A percentile compares a stretch with the other conserved stretches of the same genome.
Evolutionary conservation across 345 rosid genomes (phyloP).

Genomic region (Carallia brachiata): DNA sequence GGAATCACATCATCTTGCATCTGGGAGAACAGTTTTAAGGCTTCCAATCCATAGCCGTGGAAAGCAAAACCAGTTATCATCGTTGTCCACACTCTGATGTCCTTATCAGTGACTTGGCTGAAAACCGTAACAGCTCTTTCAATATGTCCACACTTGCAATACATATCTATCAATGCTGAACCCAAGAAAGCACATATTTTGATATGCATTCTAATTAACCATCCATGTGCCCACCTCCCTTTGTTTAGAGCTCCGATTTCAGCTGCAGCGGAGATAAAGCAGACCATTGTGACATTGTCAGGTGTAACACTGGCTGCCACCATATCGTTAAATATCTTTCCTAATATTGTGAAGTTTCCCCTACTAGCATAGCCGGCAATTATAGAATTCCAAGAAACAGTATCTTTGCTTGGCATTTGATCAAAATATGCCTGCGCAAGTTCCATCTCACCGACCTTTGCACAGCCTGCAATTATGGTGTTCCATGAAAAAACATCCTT

Average conservation of each 20-base stretch:
- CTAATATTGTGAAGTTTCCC: slow-evolving; percentile 12
- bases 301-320: slow-evolving; percentile 8
- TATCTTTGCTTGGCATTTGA: slow-evolving; percentile 20
- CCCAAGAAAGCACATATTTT: slow-evolving; percentile 19
- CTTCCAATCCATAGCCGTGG: slow-evolving; percentile 25
- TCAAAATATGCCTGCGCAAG: slow-evolving; percentile 13
- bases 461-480: slow-evolving; percentile 23
- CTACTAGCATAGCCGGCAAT: slow-evolving; percentile 20
- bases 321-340: slow-evolving; percentile 6
- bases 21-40: slow-evolving; percentile 17
- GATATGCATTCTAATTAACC: slow-evolving; percentile 18
- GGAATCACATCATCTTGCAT: slow-evolving; percentile 20
- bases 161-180: slow-evolving; percentile 29
- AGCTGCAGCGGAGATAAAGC: slow-evolving; percentile 20
- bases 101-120: slow-evolving; percentile 12
- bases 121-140: slow-evolving; percentile 19
- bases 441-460: slow-evolving; percentile 17
- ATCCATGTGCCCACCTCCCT: slow-evolving; percentile 27
- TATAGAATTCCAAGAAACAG: slow-evolving; percentile 29
- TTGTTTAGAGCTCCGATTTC: slow-evolving; percentile 18
- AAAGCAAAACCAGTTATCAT: slow-evolving; percentile 27
- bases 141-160: slow-evolving; percentile 22
- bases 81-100: slow-evolving; percentile 20
- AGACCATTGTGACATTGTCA: slow-evolving; percentile 12
- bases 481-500: slow-evolving; percentile 31